Conservation (phyloP, 768 basidiomycete species). For the Leccinum longicurvipes region DNA sequence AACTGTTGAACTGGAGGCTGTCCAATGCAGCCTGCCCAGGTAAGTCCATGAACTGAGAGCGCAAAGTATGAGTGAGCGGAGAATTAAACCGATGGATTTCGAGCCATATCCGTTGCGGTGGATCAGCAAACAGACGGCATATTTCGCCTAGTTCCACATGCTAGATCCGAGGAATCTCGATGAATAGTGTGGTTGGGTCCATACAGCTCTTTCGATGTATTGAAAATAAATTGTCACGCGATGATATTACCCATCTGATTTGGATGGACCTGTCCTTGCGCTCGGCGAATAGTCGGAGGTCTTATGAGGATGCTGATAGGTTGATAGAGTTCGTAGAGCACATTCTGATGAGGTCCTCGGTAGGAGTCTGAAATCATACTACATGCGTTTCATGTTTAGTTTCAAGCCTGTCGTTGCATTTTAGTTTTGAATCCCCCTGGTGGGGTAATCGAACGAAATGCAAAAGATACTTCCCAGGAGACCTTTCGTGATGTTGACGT, state of each 20-base stretch:
- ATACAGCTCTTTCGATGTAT: background rate
- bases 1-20: background rate
- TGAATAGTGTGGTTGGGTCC: background rate
- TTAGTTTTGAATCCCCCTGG: background rate
- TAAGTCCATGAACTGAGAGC: background rate
- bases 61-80: background rate
- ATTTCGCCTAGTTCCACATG: background rate
- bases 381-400: background rate
- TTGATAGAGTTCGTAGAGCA: background rate
- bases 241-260: background rate
- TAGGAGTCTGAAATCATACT: background rate
- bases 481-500: background rate
- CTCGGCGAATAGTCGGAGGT: background rate
- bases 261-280: background rate
- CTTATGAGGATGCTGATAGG: background rate
- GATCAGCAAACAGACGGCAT: background rate
- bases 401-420: background rate
- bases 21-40: background rate
- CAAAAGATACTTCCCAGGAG: background rate
- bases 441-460: background rate
- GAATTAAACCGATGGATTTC: background rate
- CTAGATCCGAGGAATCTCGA: background rate
- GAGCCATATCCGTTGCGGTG: background rate
- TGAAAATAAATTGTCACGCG: background rate
- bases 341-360: background rate